phyloP scores from a whole-genome alignment of 2,329 filamentous ascomycete genomes.

The Drechmeria coniospora region DNA sequence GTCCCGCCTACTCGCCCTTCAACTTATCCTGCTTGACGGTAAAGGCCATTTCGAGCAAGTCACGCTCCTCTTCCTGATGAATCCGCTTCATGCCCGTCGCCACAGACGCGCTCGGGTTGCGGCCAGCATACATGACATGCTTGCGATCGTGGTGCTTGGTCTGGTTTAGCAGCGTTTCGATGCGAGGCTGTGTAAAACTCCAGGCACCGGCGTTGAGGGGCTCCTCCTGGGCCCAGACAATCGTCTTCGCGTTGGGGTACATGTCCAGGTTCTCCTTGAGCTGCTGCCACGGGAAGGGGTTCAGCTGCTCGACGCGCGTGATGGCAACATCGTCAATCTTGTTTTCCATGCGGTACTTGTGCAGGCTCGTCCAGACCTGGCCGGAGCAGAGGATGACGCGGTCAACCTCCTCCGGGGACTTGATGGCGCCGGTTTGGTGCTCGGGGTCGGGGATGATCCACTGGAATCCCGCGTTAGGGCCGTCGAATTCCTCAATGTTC shows the following conservation, averaged over 20 bases:
- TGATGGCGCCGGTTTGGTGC: conserved; percentile 62
- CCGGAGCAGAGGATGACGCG: conserved; percentile 89
- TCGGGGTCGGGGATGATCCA: conserved; percentile 91
- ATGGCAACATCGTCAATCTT: conserved; percentile 83
- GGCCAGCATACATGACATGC: conserved; percentile 93
- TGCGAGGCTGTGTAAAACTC: conserved; percentile 92
- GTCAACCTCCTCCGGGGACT: conserved; percentile 71
- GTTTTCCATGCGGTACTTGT: conserved; percentile 81
- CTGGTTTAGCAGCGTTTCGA: conserved; percentile 89
- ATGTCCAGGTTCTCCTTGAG: conserved; percentile 90
- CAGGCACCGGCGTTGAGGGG: conserved; percentile 93
- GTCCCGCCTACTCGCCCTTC: conserved; percentile 41
- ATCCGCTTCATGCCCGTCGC: conserved; percentile 81
- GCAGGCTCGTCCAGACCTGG: conserved; percentile 80
- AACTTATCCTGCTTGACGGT: conserved; percentile 52
- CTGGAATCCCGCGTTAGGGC: conserved; percentile 72
- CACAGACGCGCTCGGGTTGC: conserved; percentile 83
- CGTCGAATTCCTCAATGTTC: conserved; percentile 76
- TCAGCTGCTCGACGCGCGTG: conserved; percentile 90
- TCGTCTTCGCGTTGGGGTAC: conserved; percentile 94
- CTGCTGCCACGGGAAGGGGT: conserved; percentile 97
- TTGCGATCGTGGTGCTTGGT: conserved; percentile 86
- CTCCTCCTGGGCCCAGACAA: conserved; percentile 96
- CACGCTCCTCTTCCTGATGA: conserved; percentile 86
- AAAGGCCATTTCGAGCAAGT: conserved; percentile 55